A percentile compares a stretch with the other conserved stretches of the same genome.
phyloP scores from a whole-genome alignment of 129 eudicot genomes.

The Lactuca saligna region DNA sequence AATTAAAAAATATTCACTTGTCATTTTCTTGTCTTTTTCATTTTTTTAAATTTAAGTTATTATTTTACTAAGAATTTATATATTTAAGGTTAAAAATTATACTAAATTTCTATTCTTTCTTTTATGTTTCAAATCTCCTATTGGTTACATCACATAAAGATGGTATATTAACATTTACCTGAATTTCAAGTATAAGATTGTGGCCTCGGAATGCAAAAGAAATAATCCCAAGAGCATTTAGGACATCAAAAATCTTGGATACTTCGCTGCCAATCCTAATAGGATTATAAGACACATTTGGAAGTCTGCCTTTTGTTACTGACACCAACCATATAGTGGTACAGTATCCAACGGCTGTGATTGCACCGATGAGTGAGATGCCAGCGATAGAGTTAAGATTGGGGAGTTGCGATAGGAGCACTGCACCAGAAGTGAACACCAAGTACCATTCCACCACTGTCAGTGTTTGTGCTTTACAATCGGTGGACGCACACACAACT shows the following conservation, averaged over 20 bases:
- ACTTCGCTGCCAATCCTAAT: slow-evolving; percentile 31
- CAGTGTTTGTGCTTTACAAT: slow-evolving; percentile 43
- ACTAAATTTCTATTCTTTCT: too few species aligned
- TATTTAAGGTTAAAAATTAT: too few species aligned
- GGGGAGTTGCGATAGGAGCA: slow-evolving; percentile 49
- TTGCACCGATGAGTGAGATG: slow-evolving; percentile 45
- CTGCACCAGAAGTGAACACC: slow-evolving; percentile 44
- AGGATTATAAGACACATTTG: slow-evolving; percentile 41
- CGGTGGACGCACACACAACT: slow-evolving; percentile 32
- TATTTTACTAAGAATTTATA: too few species aligned
- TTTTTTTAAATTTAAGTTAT: too few species aligned
- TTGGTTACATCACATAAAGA: too few species aligned
- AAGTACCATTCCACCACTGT: slow-evolving; percentile 50
- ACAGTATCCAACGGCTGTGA: slow-evolving; percentile 48
- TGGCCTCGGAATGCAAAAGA: slow-evolving; percentile 54
- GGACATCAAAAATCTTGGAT: slow-evolving; percentile 32
- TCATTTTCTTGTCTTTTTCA: too few species aligned
- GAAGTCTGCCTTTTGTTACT: slow-evolving; percentile 41
- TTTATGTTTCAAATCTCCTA: too few species aligned
- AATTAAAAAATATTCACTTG: too few species aligned
- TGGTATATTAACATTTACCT: slow-evolving; percentile 26
- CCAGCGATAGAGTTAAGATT: slow-evolving; percentile 54
- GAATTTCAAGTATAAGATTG: slow-evolving; percentile 53
- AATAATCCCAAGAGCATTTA: slow-evolving; percentile 50
- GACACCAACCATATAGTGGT: slow-evolving; percentile 45